Conservation (phyloP, 2,329 filamentous ascomycete genomes). For the Microsporum ferrugineum region DNA sequence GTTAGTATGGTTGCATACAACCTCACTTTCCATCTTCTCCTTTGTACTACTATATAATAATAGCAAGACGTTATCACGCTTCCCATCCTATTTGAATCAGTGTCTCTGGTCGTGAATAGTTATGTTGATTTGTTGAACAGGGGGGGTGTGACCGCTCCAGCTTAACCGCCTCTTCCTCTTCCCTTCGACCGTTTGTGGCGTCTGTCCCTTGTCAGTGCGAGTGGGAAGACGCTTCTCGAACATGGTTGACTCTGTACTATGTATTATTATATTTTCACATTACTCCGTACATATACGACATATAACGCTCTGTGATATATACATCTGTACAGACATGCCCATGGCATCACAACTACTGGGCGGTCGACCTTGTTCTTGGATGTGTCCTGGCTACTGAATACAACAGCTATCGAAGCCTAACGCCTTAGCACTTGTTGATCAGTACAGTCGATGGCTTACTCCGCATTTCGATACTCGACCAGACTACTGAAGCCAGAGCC, state of each 20-base stretch:
- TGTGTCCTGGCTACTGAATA: not conserved
- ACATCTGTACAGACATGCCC: not conserved
- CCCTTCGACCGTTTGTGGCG: not conserved
- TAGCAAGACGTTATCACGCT: not conserved
- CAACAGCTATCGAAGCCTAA: not conserved
- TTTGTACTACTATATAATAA: not conserved
- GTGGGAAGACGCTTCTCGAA: not conserved
- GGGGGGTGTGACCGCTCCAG: not conserved
- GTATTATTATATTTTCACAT: not conserved
- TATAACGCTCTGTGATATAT: not conserved
- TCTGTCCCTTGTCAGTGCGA: not conserved
- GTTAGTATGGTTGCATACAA: not conserved
- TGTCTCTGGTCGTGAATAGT: not conserved
- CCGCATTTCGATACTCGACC: not conserved
- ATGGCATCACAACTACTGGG: not conserved
- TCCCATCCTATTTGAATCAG: not conserved
- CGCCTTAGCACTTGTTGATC: not conserved
- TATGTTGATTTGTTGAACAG: not conserved
- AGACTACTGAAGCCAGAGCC: slow-evolving; percentile 3
- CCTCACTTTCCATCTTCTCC: not conserved
- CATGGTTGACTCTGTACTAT: not conserved
- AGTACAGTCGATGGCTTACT: not conserved
- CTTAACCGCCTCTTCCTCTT: not conserved
- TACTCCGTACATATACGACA: not conserved
- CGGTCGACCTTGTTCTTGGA: not conserved